A percentile compares a stretch with the other conserved stretches of the same genome.
These are phyloP conservation scores for Datura wrightii DNA, from an alignment of 257 asterid genomes.

Conservation along the genomic window DNA sequence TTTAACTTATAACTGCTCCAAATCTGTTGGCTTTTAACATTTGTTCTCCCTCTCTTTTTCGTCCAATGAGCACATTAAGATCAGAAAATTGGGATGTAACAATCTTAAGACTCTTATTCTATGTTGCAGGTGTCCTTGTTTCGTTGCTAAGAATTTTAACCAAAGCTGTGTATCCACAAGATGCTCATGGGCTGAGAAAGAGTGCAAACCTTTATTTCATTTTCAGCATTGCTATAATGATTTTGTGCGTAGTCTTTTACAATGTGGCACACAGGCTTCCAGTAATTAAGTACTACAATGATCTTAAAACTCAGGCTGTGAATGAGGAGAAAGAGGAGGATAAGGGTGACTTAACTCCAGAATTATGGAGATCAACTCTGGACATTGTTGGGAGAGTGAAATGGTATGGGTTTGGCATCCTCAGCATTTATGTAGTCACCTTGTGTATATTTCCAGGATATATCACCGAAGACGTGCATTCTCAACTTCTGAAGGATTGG, in stretches of 20 bases:
- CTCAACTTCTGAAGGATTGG: conserved; percentile 76
- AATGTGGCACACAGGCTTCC: conserved; percentile 84
- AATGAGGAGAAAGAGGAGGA: conserved; percentile 70
- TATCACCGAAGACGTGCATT: conserved; percentile 91
- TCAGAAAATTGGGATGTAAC: not conserved
- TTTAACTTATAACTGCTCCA: not conserved
- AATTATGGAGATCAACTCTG: conserved; percentile 69
- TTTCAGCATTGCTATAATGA: conserved; percentile 73
- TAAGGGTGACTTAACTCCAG: conserved; percentile 68
- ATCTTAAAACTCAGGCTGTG: conserved; percentile 68
- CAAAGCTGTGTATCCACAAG: conserved; percentile 86
- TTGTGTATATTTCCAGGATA: conserved; percentile 90
- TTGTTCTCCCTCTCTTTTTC: not conserved
- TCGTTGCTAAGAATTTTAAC: conserved; percentile 74
- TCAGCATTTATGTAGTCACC: conserved; percentile 72
- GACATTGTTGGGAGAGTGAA: conserved; percentile 73
- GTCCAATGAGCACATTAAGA: not conserved
- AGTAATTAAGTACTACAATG: conserved; percentile 67
- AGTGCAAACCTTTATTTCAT: conserved; percentile 90
- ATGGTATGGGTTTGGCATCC: conserved; percentile 77
- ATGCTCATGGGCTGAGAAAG: conserved; percentile 75
- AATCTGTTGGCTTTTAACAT: conserved; percentile 6
- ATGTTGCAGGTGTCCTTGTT: conserved; percentile 79
- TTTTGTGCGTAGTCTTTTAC: conserved; percentile 69
- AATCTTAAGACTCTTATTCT: not conserved